phyloP scores from a whole-genome alignment of 305 asterid species.

The Fraxinus angustifolia region DNA sequence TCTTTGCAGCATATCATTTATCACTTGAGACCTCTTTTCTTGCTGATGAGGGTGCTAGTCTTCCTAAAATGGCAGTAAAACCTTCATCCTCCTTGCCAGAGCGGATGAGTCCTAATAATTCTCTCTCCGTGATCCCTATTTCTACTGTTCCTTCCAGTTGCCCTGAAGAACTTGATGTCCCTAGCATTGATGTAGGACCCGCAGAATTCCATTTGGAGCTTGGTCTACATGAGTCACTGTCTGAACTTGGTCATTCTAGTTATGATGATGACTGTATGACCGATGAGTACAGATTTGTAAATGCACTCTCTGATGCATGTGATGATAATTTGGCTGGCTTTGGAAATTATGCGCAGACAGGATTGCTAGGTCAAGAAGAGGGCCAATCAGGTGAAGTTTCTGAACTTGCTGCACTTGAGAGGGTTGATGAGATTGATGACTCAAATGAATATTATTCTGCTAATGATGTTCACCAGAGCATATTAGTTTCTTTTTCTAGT shows the following conservation, averaged over 20 bases:
- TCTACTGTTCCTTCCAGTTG: slow-evolving; percentile 22
- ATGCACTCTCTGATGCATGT: slow-evolving; percentile 39
- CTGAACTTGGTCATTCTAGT: slow-evolving; percentile 35
- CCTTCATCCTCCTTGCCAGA: slow-evolving; percentile 38
- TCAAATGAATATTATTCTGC: slow-evolving; percentile 47
- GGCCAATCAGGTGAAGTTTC: slow-evolving; percentile 35
- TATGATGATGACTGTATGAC: slow-evolving; percentile 16
- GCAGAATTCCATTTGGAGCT: slow-evolving; percentile 45
- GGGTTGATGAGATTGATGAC: slow-evolving; percentile 35
- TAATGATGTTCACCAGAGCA: slow-evolving; percentile 60
- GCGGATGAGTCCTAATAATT: slow-evolving; percentile 28
- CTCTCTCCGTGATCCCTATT: slow-evolving; percentile 31
- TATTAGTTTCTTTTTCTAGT: slow-evolving; percentile 87
- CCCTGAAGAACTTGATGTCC: slow-evolving; percentile 27
- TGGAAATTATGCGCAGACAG: slow-evolving; percentile 22
- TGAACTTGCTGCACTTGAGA: slow-evolving; percentile 32
- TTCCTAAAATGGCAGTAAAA: slow-evolving; percentile 46
- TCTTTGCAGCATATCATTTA: slow-evolving; percentile 94
- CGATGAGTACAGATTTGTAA: slow-evolving; percentile 8
- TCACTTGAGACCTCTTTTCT: slow-evolving; percentile 85
- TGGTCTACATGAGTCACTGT: slow-evolving; percentile 48
- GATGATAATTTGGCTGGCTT: slow-evolving; percentile 37
- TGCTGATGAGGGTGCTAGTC: slow-evolving; percentile 91
- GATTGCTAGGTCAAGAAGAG: slow-evolving; percentile 34
- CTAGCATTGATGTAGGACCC: slow-evolving; percentile 28